phyloP scores from a whole-genome alignment of 805 yeast genomes.

The Clavispora fructus region DNA sequence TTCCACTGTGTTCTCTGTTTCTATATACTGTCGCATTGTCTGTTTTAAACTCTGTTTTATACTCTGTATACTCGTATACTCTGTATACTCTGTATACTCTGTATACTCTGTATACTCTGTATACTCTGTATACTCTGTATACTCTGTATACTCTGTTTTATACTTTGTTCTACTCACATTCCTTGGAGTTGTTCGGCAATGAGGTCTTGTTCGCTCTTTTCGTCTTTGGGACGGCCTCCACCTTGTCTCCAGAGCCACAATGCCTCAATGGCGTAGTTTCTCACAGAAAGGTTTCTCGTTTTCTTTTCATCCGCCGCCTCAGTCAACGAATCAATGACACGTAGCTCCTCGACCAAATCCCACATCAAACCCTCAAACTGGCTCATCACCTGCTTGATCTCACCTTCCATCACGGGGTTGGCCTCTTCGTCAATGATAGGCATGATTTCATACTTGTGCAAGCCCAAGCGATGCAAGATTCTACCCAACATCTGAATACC shows the following conservation, averaged over 20 bases:
- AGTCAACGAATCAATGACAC: slow-evolving; percentile 59
- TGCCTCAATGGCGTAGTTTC: slow-evolving; percentile 83
- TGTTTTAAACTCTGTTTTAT: too few species aligned
- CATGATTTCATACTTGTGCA: slow-evolving; percentile 48
- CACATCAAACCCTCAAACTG: slow-evolving; percentile 56
- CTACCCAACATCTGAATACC: slow-evolving; percentile 87
- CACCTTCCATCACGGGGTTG: slow-evolving; percentile 34
- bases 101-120: too few species aligned
- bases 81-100: too few species aligned
- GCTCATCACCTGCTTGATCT: slow-evolving; percentile 23
- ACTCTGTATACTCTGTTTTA: too few species aligned
- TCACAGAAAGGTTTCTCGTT: slow-evolving; percentile 65
- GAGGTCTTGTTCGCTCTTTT: slow-evolving; percentile 22
- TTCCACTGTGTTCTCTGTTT: background rate
- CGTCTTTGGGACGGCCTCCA: slow-evolving; percentile 29
- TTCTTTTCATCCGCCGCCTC: slow-evolving; percentile 62
- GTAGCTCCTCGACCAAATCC: slow-evolving; percentile 61
- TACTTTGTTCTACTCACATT: too few species aligned
- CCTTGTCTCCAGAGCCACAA: slow-evolving; percentile 79
- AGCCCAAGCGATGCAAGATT: slow-evolving; percentile 73
- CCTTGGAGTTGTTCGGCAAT: slow-evolving; percentile 19
- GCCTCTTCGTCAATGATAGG: slow-evolving; percentile 38
- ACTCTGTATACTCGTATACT: too few species aligned
- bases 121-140: too few species aligned
- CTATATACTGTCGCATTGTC: too few species aligned